phyloP scores from a whole-genome alignment of 768 basidiomycete genomes.

The Tricholoma terreum region DNA sequence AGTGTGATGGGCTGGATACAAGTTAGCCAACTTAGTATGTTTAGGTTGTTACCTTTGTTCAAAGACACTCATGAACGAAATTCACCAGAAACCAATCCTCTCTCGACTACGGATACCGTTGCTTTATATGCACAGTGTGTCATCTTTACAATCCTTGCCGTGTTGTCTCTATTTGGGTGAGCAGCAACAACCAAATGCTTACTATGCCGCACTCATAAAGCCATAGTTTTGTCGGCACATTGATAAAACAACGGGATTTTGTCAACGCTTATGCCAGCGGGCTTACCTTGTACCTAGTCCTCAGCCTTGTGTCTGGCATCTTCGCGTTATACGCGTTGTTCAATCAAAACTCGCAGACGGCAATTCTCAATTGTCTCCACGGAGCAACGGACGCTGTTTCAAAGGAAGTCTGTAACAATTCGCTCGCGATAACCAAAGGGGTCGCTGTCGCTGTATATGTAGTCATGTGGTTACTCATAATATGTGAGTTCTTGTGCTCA shows the following conservation, averaged over 20 bases:
- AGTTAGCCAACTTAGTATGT: constrained; percentile 42
- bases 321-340: constrained; percentile 49
- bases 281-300: constrained; percentile 42
- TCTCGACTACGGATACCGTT: constrained; percentile 35
- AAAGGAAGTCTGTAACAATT: constrained; percentile 39
- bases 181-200: constrained; percentile 8
- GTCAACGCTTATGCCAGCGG: constrained; percentile 43
- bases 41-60: not conserved
- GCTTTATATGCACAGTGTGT: constrained; percentile 46
- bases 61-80: not conserved
- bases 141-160: constrained; percentile 45
- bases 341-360: constrained; percentile 35
- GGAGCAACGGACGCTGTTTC: constrained; percentile 25
- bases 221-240: constrained; percentile 41
- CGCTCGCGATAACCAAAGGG: constrained; percentile 40
- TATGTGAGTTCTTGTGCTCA: constrained; percentile 40
- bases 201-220: not conserved
- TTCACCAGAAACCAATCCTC: constrained; percentile 28
- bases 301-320: constrained; percentile 46
- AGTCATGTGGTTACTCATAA: constrained; percentile 50
- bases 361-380: constrained; percentile 38
- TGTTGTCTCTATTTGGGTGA: constrained; percentile 51
- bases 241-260: constrained; percentile 39
- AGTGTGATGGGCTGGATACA: constrained; percentile 46
- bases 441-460: constrained; percentile 44